Evolutionary conservation across 2,329 filamentous ascomycete genomes (phyloP), one percentile per base, ranked within the genome.

Genomic region (Aureobasidium sp.): DNA sequence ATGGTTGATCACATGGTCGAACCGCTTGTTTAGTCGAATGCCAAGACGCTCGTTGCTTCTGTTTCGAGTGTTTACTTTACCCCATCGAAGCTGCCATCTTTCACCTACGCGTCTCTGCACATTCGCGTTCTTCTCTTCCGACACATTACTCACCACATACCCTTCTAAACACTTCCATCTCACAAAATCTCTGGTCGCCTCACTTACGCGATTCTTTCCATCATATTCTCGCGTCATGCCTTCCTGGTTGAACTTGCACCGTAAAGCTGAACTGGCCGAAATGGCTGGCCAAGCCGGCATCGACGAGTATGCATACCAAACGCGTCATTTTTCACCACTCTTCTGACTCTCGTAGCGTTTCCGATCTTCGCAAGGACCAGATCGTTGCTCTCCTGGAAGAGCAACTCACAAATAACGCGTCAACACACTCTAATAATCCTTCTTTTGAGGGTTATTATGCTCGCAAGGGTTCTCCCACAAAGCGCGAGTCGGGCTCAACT

Each of bases 221-320:
- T 73, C 69, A 65, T 69, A 70, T 64, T 65, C 64, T 64, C 68
- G 69, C 69, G 82, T 73, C 69, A 89, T 89, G 86, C 85, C 85
- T 65, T 84, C 85, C 68, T 96, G 89, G 85, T 82, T 96, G 73
- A 84, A 87, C 75, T 82, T 83, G 74, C 89, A 94, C 82, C 87
- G 89, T 79, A 96, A 96, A 82, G 82, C 81, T 69, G 90, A 93
- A 67, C 83, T 96, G 62, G 75, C 85, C 68, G 87, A 89, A 65
- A 80, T 95, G 65, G 90, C 90, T 64, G 84, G 89, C 67, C 77
- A 81, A 51, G 82, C 89, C 65, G 87, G 87, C 63, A 79, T 93
- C 61, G 81, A 84, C 72, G 83, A 89, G 91, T 95, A 84, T 71
- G 86, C 83, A 65, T 34, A 36, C 34, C 22, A 25, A 55, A 56